Evolutionary conservation across 2,329 filamentous ascomycete genomes (phyloP).

Genomic region (Colletotrichum tropicicola): DNA sequence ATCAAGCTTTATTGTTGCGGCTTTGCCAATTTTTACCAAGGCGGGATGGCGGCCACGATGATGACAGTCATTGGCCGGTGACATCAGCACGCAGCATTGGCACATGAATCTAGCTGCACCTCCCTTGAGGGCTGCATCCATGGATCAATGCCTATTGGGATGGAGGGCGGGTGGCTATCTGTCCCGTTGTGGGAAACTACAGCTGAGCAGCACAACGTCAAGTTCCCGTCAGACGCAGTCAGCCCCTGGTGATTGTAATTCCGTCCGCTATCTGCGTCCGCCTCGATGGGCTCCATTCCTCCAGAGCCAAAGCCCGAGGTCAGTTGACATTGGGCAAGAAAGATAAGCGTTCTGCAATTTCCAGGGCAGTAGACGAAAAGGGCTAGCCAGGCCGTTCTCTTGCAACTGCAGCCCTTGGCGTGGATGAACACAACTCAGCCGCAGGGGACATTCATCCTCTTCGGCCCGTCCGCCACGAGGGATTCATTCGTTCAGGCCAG

Average conservation of each 20-base stretch:
- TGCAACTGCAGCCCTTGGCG: not conserved
- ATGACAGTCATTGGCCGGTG: not conserved
- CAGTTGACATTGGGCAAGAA: not conserved
- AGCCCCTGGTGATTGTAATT: slow-evolving; percentile 3
- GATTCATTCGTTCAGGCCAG: not conserved
- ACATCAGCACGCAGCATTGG: not conserved
- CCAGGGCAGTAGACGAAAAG: not conserved
- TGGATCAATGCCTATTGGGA: too few relatives aligned
- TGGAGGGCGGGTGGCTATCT: too few relatives aligned
- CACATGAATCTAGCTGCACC: not conserved
- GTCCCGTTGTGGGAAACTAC: too few relatives aligned
- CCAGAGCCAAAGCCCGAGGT: not conserved
- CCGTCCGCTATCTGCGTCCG: not conserved
- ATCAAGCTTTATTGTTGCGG: not conserved
- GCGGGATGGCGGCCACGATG: too few relatives aligned
- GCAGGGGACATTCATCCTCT: not conserved
- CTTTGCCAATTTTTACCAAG: not conserved
- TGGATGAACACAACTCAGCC: slow-evolving; percentile 6
- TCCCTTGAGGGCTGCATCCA: not conserved
- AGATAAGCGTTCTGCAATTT: not conserved
- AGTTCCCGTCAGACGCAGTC: not conserved
- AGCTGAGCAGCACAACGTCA: too few relatives aligned
- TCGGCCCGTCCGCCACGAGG: not conserved
- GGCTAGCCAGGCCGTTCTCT: not conserved
- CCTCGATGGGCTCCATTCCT: not conserved